These are phyloP conservation scores for Melanomma pulvis-pyrius DNA, from an alignment of 495 filamentous ascomycete genomes.

Conservation along the genomic window DNA sequence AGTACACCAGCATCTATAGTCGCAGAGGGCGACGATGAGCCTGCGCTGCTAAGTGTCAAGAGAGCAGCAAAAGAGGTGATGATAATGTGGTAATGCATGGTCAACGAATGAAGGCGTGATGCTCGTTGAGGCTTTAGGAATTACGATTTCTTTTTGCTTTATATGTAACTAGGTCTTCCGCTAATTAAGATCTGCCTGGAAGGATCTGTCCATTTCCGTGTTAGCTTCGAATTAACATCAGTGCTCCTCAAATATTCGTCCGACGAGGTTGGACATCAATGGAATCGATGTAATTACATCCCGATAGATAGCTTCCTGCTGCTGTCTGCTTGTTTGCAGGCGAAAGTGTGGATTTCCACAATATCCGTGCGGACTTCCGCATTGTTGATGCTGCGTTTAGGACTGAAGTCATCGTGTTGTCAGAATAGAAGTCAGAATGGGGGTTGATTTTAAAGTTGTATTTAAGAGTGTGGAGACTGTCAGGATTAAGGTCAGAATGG, in stretches of 20 bases:
- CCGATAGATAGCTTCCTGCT: not conserved
- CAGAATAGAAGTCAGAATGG: not conserved
- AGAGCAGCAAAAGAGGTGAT: not conserved
- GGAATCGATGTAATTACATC: not conserved
- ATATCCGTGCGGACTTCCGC: not conserved
- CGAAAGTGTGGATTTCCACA: too few species aligned
- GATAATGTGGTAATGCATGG: not conserved
- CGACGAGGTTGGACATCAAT: not conserved
- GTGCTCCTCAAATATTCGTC: not conserved
- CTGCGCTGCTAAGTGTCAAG: not conserved
- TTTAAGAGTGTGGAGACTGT: not conserved
- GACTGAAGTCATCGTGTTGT: not conserved
- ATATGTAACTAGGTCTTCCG: not conserved
- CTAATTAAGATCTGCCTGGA: not conserved
- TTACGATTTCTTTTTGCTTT: not conserved
- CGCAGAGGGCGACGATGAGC: not conserved
- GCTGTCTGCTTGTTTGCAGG: not conserved
- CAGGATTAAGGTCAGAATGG: not conserved
- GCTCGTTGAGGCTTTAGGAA: not conserved
- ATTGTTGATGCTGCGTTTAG: not conserved
- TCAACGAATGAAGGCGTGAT: not conserved
- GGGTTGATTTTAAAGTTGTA: not conserved
- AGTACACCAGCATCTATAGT: conserved; percentile 29
- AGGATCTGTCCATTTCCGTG: not conserved
- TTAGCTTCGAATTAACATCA: not conserved